A percentile compares a stretch with the other conserved stretches of the same genome.
These are phyloP conservation scores for Saturnispora galanensis DNA, from an alignment of 805 yeast genomes.

Conservation along the genomic window DNA sequence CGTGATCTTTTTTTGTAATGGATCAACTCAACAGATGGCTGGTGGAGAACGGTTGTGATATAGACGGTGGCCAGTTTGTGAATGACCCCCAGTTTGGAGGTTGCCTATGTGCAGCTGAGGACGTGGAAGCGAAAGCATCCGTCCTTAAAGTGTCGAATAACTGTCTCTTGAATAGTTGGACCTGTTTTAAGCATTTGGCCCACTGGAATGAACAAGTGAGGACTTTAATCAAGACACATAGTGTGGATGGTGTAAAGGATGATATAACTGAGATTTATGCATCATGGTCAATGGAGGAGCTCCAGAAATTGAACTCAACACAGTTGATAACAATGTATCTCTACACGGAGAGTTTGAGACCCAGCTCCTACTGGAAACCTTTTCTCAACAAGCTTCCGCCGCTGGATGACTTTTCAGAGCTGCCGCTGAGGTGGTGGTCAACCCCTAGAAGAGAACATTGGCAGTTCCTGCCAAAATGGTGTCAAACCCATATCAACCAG, in stretches of 20 bases:
- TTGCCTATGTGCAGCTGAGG: slow-evolving; percentile 40
- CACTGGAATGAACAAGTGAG: slow-evolving; percentile 9
- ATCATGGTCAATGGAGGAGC: slow-evolving; percentile 19
- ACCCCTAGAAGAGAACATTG: slow-evolving; percentile 16
- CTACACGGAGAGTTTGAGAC: slow-evolving; percentile 34
- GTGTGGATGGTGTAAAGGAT: neutral
- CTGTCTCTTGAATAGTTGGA: slow-evolving; percentile 47
- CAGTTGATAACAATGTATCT: slow-evolving; percentile 48
- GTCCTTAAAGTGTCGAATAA: slow-evolving; percentile 50
- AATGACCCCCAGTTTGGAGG: slow-evolving; percentile 47
- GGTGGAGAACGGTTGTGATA: neutral
- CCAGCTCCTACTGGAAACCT: slow-evolving; percentile 53
- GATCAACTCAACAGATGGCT: slow-evolving; percentile 1
- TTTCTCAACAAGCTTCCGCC: slow-evolving; percentile 59
- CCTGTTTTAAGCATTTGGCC: slow-evolving; percentile 37
- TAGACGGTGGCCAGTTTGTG: slow-evolving; percentile 28
- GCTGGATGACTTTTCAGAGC: slow-evolving; percentile 36
- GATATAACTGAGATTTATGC: slow-evolving; percentile 12
- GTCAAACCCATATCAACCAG: slow-evolving; percentile 30
- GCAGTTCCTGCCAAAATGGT: slow-evolving; percentile 35
- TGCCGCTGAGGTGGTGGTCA: slow-evolving; percentile 56
- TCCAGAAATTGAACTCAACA: slow-evolving; percentile 43
- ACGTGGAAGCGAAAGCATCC: slow-evolving; percentile 32
- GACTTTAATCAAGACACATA: neutral
- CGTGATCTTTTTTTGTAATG: neutral